These are phyloP conservation scores for Pestalotiopsis sp. DNA, from an alignment of 2,329 filamentous ascomycete species.

Conservation along the genomic window DNA sequence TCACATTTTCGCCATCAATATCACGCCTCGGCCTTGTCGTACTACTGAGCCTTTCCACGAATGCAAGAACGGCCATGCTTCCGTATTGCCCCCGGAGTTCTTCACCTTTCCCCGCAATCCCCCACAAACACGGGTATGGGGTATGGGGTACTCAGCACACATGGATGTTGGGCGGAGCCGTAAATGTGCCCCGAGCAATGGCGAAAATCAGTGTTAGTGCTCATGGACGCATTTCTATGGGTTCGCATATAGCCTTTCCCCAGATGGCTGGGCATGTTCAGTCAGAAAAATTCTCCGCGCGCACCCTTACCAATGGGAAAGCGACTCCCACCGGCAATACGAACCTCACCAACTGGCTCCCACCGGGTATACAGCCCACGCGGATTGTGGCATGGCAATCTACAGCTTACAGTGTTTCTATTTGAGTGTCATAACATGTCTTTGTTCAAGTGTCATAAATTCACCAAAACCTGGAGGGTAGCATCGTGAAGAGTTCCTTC, in stretches of 20 bases:
- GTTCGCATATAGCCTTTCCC: background rate
- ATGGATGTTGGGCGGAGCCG: background rate
- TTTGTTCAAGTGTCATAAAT: background rate
- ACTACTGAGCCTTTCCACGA: background rate
- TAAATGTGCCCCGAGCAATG: background rate
- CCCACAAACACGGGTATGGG: background rate
- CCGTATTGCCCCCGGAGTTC: background rate
- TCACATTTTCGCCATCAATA: background rate
- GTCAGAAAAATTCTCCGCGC: background rate
- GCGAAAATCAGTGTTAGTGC: background rate
- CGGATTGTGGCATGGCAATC: background rate
- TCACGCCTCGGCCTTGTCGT: background rate
- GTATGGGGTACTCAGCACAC: background rate
- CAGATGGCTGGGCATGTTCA: background rate
- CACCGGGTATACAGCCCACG: background rate
- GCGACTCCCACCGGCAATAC: background rate
- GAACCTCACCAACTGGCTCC: background rate
- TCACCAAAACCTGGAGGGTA: background rate
- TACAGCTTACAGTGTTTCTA: background rate
- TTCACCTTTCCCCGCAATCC: background rate
- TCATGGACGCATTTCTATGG: background rate
- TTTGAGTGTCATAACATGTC: background rate
- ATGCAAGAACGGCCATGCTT: background rate
- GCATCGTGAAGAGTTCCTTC: background rate
- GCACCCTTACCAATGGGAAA: background rate